Conservation (phyloP, 1,284 basidiomycete genomes). For the Salmacisia buchloeana region DNA sequence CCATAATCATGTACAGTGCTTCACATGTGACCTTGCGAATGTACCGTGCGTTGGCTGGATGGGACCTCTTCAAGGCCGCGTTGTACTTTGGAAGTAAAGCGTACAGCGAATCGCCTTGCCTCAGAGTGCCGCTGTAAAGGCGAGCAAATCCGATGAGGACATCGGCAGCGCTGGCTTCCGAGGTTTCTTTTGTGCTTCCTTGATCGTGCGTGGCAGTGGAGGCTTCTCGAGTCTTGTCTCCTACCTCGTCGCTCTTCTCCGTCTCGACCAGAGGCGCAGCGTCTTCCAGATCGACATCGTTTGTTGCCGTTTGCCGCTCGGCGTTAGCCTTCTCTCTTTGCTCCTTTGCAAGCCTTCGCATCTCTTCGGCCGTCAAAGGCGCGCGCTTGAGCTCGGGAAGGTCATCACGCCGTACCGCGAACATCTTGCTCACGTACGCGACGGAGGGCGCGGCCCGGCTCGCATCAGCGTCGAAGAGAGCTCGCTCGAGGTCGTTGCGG, state of each 20-base stretch:
- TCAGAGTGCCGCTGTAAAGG: slow-evolving; percentile 81
- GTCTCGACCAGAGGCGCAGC: too few relatives aligned
- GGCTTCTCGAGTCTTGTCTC: background rate
- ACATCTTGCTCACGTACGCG: slow-evolving; percentile 95
- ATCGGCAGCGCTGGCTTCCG: slow-evolving; percentile 27
- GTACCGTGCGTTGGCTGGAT: slow-evolving; percentile 62
- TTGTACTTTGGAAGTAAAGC: slow-evolving; percentile 87
- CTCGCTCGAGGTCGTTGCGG: slow-evolving; percentile 64
- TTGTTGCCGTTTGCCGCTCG: slow-evolving; percentile 31
- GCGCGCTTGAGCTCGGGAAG: slow-evolving; percentile 65
- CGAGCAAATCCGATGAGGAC: slow-evolving; percentile 72
- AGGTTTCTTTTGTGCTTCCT: background rate
- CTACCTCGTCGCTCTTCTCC: too few relatives aligned
- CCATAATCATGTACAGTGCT: slow-evolving; percentile 96
- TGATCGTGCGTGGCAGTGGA: background rate
- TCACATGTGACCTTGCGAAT: slow-evolving; percentile 63
- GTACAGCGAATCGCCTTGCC: slow-evolving; percentile 61
- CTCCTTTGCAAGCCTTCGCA: slow-evolving; percentile 63
- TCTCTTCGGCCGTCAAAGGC: slow-evolving; percentile 73
- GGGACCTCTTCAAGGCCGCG: slow-evolving; percentile 60
- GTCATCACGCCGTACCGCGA: slow-evolving; percentile 73
- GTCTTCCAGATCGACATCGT: slow-evolving; percentile 14
- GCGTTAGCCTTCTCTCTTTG: slow-evolving; percentile 31
- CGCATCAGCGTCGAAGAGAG: slow-evolving; percentile 60
- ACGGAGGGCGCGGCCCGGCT: slow-evolving; percentile 54